A percentile compares a stretch with the other conserved stretches of the same genome.
Evolutionary conservation across 805 yeast species (phyloP).

Genomic region (Schwanniomyces vanrijiae): DNA sequence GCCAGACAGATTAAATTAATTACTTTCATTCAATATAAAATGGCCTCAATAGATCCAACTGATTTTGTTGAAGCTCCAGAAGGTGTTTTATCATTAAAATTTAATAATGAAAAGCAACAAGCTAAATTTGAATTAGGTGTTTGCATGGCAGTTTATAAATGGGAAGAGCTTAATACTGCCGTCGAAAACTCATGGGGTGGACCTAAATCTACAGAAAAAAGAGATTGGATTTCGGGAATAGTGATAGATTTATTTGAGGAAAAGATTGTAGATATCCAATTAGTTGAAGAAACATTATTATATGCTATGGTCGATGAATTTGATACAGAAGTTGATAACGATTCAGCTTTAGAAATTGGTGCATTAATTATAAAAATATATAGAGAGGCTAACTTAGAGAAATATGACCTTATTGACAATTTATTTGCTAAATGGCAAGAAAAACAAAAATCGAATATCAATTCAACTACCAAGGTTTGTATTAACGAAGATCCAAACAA

Average conservation of each 20-base stretch:
- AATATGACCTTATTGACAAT: constrained; percentile 57
- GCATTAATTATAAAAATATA: constrained; percentile 64
- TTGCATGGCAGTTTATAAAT: constrained; percentile 82
- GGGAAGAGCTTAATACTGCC: constrained; percentile 88
- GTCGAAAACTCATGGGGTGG: constrained; percentile 97
- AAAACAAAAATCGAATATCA: constrained; percentile 41
- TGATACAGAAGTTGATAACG: constrained; percentile 85
- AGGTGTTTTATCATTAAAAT: constrained; percentile 38
- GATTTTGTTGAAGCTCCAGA: constrained; percentile 56
- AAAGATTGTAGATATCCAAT: constrained; percentile 67
- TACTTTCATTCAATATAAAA: constrained; percentile 6
- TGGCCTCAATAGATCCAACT: constrained; percentile 40
- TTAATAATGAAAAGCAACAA: constrained; percentile 64
- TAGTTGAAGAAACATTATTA: constrained; percentile 80
- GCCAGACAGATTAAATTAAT: background rate
- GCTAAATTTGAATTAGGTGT: constrained; percentile 91
- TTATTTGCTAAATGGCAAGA: constrained; percentile 60
- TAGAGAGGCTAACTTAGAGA: constrained; percentile 54
- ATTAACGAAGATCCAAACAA: constrained; percentile 63
- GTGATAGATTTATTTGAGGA: constrained; percentile 76
- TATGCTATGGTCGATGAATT: constrained; percentile 96
- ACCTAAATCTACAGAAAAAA: constrained; percentile 80
- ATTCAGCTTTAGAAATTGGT: constrained; percentile 76
- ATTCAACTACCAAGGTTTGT: constrained; percentile 37
- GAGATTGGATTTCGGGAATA: constrained; percentile 91